Evolutionary conservation across 2,329 filamentous ascomycete genomes (phyloP).

Genomic region (Tolypocladium guangdongense): DNA sequence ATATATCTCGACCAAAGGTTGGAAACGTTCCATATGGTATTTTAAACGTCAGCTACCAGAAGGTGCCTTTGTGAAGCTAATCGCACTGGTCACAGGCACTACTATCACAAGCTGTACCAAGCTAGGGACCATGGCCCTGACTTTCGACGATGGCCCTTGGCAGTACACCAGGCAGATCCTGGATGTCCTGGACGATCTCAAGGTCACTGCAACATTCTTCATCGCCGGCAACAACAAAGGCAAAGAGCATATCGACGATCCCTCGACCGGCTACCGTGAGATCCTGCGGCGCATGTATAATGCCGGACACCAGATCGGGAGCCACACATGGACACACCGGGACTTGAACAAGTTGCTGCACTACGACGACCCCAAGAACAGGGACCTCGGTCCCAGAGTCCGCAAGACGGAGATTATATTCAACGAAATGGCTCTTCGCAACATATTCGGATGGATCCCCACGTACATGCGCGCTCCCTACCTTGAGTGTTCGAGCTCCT

Average conservation of each 20-base stretch:
- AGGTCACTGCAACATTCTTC: conserved; percentile 30
- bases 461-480: conserved; percentile 35
- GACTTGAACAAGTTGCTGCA: conserved; percentile 26
- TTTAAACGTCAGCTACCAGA: neutral
- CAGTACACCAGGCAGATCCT: conserved; percentile 30
- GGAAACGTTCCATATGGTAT: conserved; percentile 27
- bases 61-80: rapidly evolving
- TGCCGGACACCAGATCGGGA: conserved; percentile 34
- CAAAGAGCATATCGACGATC: conserved; percentile 30
- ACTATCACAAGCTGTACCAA: conserved; percentile 23
- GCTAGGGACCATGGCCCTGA: conserved; percentile 29
- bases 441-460: conserved; percentile 29
- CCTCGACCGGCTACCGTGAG: conserved; percentile 19
- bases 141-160: conserved; percentile 36
- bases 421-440: conserved; percentile 32
- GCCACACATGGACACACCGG: conserved; percentile 36
- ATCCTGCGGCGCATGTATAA: conserved; percentile 28
- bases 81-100: conserved; percentile 11
- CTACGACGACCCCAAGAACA: conserved; percentile 7
- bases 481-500: conserved; percentile 29
- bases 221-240: conserved; percentile 29
- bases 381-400: neutral
- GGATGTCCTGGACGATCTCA: conserved; percentile 19
- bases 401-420: conserved; percentile 28
- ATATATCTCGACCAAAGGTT: conserved; percentile 17